Base-by-base conservation (phyloP, 768 basidiomycete species). In the Baorangia bicolor region DNA sequence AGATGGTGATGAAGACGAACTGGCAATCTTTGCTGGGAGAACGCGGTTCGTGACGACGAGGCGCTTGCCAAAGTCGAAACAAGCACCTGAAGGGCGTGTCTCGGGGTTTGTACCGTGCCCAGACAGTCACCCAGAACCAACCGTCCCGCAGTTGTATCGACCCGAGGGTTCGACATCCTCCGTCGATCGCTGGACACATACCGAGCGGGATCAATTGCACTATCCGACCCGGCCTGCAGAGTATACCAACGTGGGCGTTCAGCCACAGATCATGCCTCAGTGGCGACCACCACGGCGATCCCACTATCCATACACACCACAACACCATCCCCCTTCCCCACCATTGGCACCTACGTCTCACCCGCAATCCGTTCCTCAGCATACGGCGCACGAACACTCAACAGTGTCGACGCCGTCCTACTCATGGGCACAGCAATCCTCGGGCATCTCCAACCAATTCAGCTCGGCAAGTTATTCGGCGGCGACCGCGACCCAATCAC, bases 11-110 rank as follows among this genome's bases (percentile, higher is more conserved):
- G 85, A 67, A 20, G 88, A 90, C 55, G 88, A 87, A 57, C 74
- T 90, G 5, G 75, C 81, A 0, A 86, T 90, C 41, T 85, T 89
- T 62, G 82, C 86, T 0, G 88, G 88, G 5, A 81, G 82, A 55
- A 86, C 82, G 0, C 77, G 82, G 10, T 81, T 90, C 38, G 80
- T 88, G 14, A 80, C 83, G 3, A 72, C 75, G 9, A 77, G 78
- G 61, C 72, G 71, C 65, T 52, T 70, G 30, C 67, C 57, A 31
- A 66, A 67, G 23, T 52, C 56, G 25, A 59, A 51, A 39, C 59
- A 61, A 35, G 11, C 52, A 2, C 30, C 52, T 2, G 67, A 64
- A 7, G 49, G 34, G 1, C 57, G 55, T 51, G 12, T 54, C 10
- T 35, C 62, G n/a, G 62, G 48, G 39, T 51, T 42, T 13, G 4